Base-by-base conservation (phyloP, 208 protist genomes). In the Acanthamoeba sp. region DNA sequence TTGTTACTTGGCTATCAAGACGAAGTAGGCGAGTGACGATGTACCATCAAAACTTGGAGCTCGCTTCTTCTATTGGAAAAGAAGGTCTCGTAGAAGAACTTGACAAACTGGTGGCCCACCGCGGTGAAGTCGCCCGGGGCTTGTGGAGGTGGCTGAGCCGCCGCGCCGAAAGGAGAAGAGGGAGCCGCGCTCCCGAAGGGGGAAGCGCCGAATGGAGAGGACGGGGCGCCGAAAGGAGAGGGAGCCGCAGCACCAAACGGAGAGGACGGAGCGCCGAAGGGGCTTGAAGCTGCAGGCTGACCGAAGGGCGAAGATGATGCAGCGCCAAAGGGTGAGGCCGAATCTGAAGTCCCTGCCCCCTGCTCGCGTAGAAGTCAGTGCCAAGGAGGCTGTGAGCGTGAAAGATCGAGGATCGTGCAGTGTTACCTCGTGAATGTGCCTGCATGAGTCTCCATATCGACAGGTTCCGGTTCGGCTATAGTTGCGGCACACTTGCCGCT, bases 21-120 rank as follows among this genome's bases (percentile, higher is more conserved):
- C 12, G 34, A 9, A n/a, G 69, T 6, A 24, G 36, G 6, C 42
- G 38, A 78, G 16, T 10, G n/a, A 45, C 4, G 59, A 36, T 16
- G 42, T 85, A 91, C 84, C 84, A 91, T 48, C 84, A 91, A 91
- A 91, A 10, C 55, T 71, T 38, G 32, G 3, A 91, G 32, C 6
- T 91, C 55, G 59, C 36, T 50, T 73, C 84, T 36, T 73, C 59
- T 42, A 55, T 2, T 24, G 9, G 84, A 91, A 38, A 6, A 91
- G 59, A 91, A 91, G 36, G 32, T 40, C 40, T 91, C 84, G 24
- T 73, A 91, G 38, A 71, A 91, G 38, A 73, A 91, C 55, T 64
- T 42, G 24, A 91, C 55, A 48, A 91, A 91, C 38, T 48, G 55
- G 22, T 10, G n/a, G 27, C 55, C 84, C n/a, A 91, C 84, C 6